Base-by-base conservation (phyloP, 768 basidiomycete genomes). In the Termitomyces sp. region DNA sequence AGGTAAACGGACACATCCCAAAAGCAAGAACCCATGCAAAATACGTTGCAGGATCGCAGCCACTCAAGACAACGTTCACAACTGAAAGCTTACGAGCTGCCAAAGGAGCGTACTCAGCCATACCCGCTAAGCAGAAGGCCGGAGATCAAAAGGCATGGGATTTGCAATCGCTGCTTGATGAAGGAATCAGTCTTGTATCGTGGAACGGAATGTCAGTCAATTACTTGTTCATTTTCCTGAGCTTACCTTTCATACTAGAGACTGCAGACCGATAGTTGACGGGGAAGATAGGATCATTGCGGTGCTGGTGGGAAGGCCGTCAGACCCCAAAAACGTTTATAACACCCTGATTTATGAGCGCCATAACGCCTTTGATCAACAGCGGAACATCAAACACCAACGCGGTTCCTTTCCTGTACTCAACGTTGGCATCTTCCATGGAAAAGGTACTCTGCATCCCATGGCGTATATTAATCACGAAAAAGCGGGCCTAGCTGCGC, bases 391-490 rank as follows among this genome's bases (percentile, higher is more conserved):
- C 29, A 2, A 47, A 10, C 45, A 47, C 16, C 11, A 18, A 1
- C 15, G 45, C 3, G 51, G 51, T 1, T 10, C 22, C 22, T 52
- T 35, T 13, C 51, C 51, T 13, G 41, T 42, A 2, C 20, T 41
- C 39, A 20, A 40, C 10, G 39, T 40, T 11, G 20, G 39, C 18
- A 12, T 40, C 20, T 40, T 22, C 1, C 39, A 40, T 12, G 18
- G 39, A 20, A 40, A 40, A 20, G 39, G 39, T 18, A 40, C 39
- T 4, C 4, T 40, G 22, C 10, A 20, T 11, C 20, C 39, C 11
- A 22, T 22, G 9, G 22, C 20, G 18, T 20, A 51, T 54, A 56
- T 56, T 56, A 59, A 55, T 56, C 50, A 54, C 29, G 29, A 29
- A 29, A 3, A 29, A 3, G 3, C 29, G 3, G 9, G 5, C 3